Conservation (phyloP, 78 protist genomes). For the Polysphondylium violaceum region DNA sequence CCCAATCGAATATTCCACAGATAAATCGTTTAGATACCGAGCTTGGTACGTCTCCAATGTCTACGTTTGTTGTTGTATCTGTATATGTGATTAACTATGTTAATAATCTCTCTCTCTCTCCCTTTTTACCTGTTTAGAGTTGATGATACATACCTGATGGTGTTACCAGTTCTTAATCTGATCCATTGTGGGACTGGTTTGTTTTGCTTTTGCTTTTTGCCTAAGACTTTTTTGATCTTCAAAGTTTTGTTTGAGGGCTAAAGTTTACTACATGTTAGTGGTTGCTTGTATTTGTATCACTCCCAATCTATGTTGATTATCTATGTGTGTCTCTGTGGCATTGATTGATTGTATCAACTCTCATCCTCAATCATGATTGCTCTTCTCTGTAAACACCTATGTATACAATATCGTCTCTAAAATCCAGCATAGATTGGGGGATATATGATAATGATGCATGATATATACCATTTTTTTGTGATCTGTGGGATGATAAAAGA, state of each 20-base stretch:
- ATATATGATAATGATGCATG: too few relatives aligned
- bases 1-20: too few relatives aligned
- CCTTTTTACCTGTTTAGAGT: too few relatives aligned
- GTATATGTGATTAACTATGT: background rate
- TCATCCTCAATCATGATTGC: too few relatives aligned
- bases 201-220: slow-evolving; percentile 96
- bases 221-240: slow-evolving; percentile 82
- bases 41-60: slow-evolving; percentile 99
- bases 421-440: too few relatives aligned
- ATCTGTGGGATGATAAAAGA: too few relatives aligned
- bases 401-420: too few relatives aligned
- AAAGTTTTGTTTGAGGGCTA: slow-evolving; percentile 43
- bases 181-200: slow-evolving; percentile 98
- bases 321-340: too few relatives aligned
- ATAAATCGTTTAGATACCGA: slow-evolving; percentile 95
- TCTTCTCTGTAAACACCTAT: too few relatives aligned
- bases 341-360: too few relatives aligned
- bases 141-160: slow-evolving; percentile 91
- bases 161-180: slow-evolving; percentile 97
- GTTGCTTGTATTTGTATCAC: background rate
- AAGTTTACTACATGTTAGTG: background rate
- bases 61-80: slow-evolving; percentile 98
- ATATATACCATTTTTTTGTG: too few relatives aligned
- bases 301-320: too few relatives aligned
- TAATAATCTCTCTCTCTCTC: background rate